Conservation (phyloP, 2,329 filamentous ascomycete species). For the Colletotrichum nymphaeae region DNA sequence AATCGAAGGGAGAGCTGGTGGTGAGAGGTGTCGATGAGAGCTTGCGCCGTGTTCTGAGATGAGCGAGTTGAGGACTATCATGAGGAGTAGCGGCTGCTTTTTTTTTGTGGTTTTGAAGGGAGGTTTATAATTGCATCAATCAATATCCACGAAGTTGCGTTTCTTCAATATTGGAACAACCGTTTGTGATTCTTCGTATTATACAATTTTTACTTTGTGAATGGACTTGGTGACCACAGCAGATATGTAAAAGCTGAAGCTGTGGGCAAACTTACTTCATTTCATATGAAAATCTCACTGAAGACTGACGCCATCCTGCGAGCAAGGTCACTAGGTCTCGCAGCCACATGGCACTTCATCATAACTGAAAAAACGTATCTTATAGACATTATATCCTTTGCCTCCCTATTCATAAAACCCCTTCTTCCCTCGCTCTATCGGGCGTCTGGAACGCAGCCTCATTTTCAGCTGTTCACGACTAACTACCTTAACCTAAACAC, state of each 20-base stretch:
- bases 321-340: background rate
- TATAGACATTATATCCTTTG: conserved; percentile 35
- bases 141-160: background rate
- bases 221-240: too few relatives aligned
- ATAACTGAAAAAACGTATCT: conserved; percentile 12
- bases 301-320: too few relatives aligned
- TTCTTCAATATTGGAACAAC: background rate
- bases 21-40: too few relatives aligned
- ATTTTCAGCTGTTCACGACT: background rate
- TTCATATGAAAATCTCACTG: too few relatives aligned
- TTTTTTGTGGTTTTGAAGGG: background rate
- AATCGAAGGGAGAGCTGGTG: too few relatives aligned
- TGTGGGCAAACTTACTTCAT: too few relatives aligned
- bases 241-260: too few relatives aligned
- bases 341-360: background rate
- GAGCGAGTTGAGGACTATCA: background rate
- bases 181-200: too few relatives aligned
- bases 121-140: background rate
- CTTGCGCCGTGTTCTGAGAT: background rate
- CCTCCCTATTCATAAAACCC: conserved; percentile 22
- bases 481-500: background rate
- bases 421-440: background rate
- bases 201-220: too few relatives aligned
- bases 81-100: background rate
- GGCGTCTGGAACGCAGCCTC: conserved; percentile 24